Evolutionary conservation across 805 yeast genomes (phyloP).

Genomic region (Lachancea mirantina): DNA sequence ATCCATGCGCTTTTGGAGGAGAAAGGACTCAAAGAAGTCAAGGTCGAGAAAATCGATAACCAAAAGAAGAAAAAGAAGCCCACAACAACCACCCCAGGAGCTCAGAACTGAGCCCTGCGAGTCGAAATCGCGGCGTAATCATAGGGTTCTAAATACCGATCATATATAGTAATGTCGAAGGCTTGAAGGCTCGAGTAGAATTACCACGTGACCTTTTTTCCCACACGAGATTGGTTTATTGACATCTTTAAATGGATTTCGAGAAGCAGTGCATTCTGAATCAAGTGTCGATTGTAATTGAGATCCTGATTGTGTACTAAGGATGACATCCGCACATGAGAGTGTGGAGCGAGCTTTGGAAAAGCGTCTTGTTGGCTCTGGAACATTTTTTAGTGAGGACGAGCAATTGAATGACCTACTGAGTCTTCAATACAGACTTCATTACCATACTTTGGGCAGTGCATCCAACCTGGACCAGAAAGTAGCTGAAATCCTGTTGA

Average conservation of each 20-base stretch:
- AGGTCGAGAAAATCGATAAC: conserved; percentile 84
- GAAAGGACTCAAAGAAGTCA: conserved; percentile 74
- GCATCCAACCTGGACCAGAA: conserved; percentile 8
- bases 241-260: too few species aligned
- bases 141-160: too few species aligned
- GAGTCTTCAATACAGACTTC: conserved; percentile 24
- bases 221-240: too few species aligned
- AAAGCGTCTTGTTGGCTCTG: conserved; percentile 23
- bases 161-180: too few species aligned
- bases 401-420: conserved; percentile 18
- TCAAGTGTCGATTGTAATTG: not conserved
- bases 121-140: too few species aligned
- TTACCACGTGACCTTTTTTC: too few species aligned
- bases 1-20: conserved; percentile 65
- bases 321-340: conserved; percentile 4
- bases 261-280: not conserved
- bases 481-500: conserved; percentile 15
- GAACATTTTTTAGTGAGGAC: conserved; percentile 17
- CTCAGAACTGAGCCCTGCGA: conserved; percentile 3
- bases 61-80: conserved; percentile 59
- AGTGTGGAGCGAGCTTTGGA: conserved; percentile 14
- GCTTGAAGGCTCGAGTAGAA: too few species aligned
- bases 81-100: conserved; percentile 9
- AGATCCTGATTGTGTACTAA: not conserved
- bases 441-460: conserved; percentile 21